phyloP scores from a whole-genome alignment of 2,329 filamentous ascomycete species.

The Calycina herbarum region DNA sequence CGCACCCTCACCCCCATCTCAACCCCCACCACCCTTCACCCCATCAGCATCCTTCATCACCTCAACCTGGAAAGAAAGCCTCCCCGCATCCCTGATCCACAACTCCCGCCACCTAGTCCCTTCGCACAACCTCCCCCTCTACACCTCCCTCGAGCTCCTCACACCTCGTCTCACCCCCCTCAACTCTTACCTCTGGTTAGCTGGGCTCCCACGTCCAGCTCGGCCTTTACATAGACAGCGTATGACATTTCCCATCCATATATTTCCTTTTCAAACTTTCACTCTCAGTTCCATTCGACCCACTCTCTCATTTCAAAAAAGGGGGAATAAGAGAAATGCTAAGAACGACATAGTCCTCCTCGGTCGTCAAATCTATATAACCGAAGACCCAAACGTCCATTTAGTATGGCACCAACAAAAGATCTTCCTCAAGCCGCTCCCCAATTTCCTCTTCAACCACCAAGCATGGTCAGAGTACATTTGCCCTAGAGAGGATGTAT shows the following conservation, averaged over 20 bases:
- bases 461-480: conserved; percentile 27
- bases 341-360: too few species aligned
- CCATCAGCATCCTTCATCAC: background rate
- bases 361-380: conserved; percentile 35
- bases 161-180: conserved; percentile 17
- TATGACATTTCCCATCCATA: too few species aligned
- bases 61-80: background rate
- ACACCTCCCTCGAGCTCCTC: conserved; percentile 16
- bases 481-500: conserved; percentile 15
- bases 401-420: conserved; percentile 34
- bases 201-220: conserved; percentile 16
- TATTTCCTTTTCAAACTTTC: too few species aligned
- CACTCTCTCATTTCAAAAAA: too few species aligned
- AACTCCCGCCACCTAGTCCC: background rate
- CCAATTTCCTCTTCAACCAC: conserved; percentile 33
- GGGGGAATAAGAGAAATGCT: too few species aligned
- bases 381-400: conserved; percentile 39
- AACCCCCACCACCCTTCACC: background rate
- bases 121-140: background rate
- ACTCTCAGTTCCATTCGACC: too few species aligned
- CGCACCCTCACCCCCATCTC: too few species aligned
- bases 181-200: conserved; percentile 18
- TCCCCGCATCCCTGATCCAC: background rate
- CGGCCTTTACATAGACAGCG: conserved; percentile 36
- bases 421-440: conserved; percentile 38